phyloP scores from a whole-genome alignment of 1,284 basidiomycete genomes.

The Anthracocystis walkeri region DNA sequence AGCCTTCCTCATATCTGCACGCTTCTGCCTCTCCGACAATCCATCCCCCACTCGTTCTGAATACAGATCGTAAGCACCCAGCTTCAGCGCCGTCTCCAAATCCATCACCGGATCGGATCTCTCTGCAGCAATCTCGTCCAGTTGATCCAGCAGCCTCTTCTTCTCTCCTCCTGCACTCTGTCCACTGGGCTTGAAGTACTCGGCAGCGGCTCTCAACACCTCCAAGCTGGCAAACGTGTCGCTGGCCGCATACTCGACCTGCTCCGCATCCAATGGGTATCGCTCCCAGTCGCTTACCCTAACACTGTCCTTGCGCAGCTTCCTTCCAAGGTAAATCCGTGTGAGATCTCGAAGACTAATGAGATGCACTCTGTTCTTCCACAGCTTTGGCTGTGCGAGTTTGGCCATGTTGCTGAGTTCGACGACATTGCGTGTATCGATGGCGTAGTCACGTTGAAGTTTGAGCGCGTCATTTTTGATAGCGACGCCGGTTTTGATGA shows the following conservation, averaged over 20 bases:
- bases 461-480: constrained; percentile 57
- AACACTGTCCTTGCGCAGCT: constrained; percentile 51
- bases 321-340: constrained; percentile 47
- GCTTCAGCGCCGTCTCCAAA: constrained; percentile 22
- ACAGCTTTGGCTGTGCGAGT: constrained; percentile 38
- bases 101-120: constrained; percentile 7
- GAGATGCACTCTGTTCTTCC: constrained; percentile 25
- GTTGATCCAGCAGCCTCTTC: constrained; percentile 10
- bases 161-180: neutral
- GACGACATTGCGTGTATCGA: constrained; percentile 40
- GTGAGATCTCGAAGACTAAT: constrained; percentile 59
- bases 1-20: constrained; percentile 5
- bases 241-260: constrained; percentile 61
- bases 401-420: constrained; percentile 55
- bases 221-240: constrained; percentile 60
- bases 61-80: constrained; percentile 33
- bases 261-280: constrained; percentile 29
- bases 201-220: constrained; percentile 40
- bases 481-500: constrained; percentile 59
- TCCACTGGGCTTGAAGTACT: constrained; percentile 14
- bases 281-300: constrained; percentile 54
- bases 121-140: constrained; percentile 9
- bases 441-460: constrained; percentile 55
- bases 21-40: constrained; percentile 10
- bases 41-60: constrained; percentile 11